Evolutionary conservation across 441 rosid species (phyloP).

Genomic region (Arabidopsis lyrata): DNA sequence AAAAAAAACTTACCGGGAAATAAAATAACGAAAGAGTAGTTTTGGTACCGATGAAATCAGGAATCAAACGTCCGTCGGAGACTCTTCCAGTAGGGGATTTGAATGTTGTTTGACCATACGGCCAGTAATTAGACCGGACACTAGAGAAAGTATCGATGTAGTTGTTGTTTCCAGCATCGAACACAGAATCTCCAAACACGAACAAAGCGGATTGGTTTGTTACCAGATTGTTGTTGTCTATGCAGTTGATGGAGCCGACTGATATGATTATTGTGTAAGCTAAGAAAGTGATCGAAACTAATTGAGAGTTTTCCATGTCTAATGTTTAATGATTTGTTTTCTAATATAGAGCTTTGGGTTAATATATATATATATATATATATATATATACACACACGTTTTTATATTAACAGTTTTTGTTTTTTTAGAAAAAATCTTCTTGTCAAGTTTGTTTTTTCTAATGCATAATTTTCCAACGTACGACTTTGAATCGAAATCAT

Average conservation of each 20-base stretch:
- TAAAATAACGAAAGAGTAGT: not conserved
- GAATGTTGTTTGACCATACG: slow-evolving; percentile 13
- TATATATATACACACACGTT: not conserved
- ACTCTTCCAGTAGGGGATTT: slow-evolving; percentile 14
- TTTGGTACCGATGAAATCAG: slow-evolving; percentile 13
- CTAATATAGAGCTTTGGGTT: not conserved
- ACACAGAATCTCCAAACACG: slow-evolving; percentile 11
- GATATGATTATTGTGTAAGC: slow-evolving; percentile 12
- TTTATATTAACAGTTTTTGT: not conserved
- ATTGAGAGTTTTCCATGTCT: not conserved
- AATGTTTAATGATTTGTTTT: not conserved
- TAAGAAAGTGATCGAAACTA: not conserved
- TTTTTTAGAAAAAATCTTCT: not conserved
- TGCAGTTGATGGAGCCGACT: not conserved
- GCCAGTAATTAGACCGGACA: slow-evolving; percentile 18
- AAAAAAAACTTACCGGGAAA: not conserved
- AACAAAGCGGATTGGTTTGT: slow-evolving; percentile 15
- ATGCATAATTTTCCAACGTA: not conserved
- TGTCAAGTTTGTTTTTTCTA: slow-evolving; percentile 13
- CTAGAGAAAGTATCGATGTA: slow-evolving; percentile 7
- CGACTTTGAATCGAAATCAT: not conserved
- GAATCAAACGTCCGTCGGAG: slow-evolving; percentile 18
- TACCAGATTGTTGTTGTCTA: not conserved
- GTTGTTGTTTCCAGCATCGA: slow-evolving; percentile 13
- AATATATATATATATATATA: not conserved